Evolutionary conservation across 345 rosid species (phyloP).

Genomic region (Eucalyptus cladocalyx): DNA sequence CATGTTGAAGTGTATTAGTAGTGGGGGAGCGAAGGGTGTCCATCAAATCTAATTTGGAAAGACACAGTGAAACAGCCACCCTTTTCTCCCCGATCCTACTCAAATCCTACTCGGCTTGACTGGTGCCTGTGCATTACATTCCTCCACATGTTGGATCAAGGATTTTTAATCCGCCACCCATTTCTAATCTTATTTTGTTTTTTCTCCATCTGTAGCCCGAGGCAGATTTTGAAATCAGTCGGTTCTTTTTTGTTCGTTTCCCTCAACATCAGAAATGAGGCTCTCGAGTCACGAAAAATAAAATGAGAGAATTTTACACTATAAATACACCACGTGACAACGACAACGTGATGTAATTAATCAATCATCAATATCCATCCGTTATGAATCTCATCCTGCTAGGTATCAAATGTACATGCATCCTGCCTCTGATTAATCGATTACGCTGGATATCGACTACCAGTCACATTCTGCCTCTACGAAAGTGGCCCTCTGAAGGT

Average conservation of each 20-base stretch:
- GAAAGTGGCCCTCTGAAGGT: not conserved
- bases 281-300: no score
- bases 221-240: not conserved
- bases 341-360: fast-evolving
- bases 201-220: not conserved
- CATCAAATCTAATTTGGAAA: not conserved
- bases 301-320: not conserved
- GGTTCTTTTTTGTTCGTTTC: not conserved
- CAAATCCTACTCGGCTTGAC: not conserved
- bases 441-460: not conserved
- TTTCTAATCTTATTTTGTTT: not conserved
- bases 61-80: not conserved
- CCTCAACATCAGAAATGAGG: not conserved
- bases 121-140: not conserved
- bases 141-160: not conserved
- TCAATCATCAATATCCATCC: fast-evolving
- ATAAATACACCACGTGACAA: not conserved
- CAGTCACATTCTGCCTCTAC: not conserved
- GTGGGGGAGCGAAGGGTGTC: not conserved
- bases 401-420: not conserved
- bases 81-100: not conserved
- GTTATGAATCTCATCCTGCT: not conserved
- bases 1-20: not conserved
- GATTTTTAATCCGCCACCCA: not conserved
- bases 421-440: not conserved